phyloP scores from a whole-genome alignment of 2,329 filamentous ascomycete genomes.

The Waltergamsia citrina region DNA sequence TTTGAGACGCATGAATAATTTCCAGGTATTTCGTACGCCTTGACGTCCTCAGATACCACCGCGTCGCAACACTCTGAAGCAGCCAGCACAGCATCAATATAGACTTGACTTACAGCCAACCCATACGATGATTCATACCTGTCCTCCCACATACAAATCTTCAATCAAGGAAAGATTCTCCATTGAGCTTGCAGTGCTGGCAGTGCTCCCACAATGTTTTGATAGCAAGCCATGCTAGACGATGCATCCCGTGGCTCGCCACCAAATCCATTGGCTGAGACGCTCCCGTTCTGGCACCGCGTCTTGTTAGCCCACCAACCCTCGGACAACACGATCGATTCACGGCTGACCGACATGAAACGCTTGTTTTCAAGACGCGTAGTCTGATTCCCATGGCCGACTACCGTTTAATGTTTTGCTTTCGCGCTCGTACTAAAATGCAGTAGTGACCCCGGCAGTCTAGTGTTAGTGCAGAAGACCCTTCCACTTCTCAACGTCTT shows the following conservation, averaged over 20 bases:
- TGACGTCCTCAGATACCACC: too few species aligned
- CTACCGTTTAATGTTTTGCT: background rate
- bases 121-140: constrained; percentile 3
- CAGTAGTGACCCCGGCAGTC: too few species aligned
- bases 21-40: too few species aligned
- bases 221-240: constrained; percentile 1
- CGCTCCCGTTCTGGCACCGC: background rate
- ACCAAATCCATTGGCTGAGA: constrained; percentile 5
- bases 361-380: background rate
- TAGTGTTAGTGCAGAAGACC: background rate
- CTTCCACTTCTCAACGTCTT: background rate
- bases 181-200: background rate
- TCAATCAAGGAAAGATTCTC: too few species aligned
- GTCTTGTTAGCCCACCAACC: constrained; percentile 1
- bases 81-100: too few species aligned
- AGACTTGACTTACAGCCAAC: too few species aligned
- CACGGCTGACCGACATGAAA: background rate
- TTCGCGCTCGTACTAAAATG: background rate
- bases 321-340: background rate
- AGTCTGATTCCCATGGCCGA: background rate
- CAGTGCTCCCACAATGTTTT: background rate
- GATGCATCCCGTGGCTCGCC: background rate
- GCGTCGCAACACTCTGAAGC: too few species aligned
- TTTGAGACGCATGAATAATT: too few species aligned
- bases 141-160: too few species aligned